Evolutionary conservation across 805 yeast genomes (phyloP).

Genomic region (Candida rishiriensis): DNA sequence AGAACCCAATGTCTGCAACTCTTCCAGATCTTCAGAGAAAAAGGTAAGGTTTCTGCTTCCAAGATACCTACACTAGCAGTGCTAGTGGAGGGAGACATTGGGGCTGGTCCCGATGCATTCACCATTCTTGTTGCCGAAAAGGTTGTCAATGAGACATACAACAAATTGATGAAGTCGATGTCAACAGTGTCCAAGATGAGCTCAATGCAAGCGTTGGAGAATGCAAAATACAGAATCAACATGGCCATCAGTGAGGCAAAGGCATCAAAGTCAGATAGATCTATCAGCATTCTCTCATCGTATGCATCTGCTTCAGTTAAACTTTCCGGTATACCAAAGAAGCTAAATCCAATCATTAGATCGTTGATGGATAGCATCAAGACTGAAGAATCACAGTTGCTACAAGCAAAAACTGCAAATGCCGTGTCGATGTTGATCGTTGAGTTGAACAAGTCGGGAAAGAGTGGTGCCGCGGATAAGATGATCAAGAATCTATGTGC

Average conservation of each 20-base stretch:
- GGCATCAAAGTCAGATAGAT: constrained; percentile 44
- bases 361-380: constrained; percentile 91
- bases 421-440: constrained; percentile 62
- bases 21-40: constrained; percentile 70
- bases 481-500: constrained; percentile 88
- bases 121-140: constrained; percentile 72
- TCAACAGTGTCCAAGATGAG: constrained; percentile 67
- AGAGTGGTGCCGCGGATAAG: constrained; percentile 78
- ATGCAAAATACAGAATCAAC: constrained; percentile 64
- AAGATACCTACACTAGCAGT: constrained; percentile 82
- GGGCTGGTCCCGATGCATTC: constrained; percentile 93
- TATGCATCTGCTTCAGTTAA: constrained; percentile 71
- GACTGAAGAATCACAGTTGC: constrained; percentile 55
- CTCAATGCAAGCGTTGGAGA: constrained; percentile 70
- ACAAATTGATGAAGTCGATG: constrained; percentile 57
- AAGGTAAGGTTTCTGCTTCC: constrained; percentile 65
- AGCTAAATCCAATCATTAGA: constrained; percentile 83
- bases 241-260: constrained; percentile 68
- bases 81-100: constrained; percentile 88
- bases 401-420: constrained; percentile 69
- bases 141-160: constrained; percentile 57
- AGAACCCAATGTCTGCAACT: constrained; percentile 85
- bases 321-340: constrained; percentile 70
- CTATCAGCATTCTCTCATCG: constrained; percentile 61
- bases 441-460: constrained; percentile 52